Base-by-base conservation (phyloP, 108 stramenopile species). In the Cafeteria roenbergensis region DNA sequence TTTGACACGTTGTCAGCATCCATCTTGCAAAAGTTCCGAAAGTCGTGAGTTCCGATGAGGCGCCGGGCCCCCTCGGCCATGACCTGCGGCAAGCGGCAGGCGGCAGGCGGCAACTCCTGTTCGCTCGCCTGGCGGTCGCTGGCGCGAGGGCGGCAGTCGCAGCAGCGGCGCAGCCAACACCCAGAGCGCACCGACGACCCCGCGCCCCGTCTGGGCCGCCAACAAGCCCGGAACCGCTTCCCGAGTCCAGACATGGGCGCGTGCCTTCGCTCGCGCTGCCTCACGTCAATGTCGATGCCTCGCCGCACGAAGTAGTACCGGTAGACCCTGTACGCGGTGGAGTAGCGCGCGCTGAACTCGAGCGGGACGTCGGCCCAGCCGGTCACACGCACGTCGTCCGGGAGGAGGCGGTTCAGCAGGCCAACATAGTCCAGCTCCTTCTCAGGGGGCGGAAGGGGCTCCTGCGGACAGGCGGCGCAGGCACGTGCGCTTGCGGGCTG, bases 11-110 rank as follows among this genome's bases (percentile, higher is more conserved):
- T 69, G 28, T 20, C 32, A 31, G 63, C 86, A 75, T 97, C 88
- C 87, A 96, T 92, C 72, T 99, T 99, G 73, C 93, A 94, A 52
- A 99, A 81, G 72, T 99, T 96, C 22, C 97, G 85, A 75, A 97
- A 97, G 76, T 99, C 97, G 73, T 94, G 91, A 36, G 79, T 68
- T 28, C 97, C 97, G 27, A 90, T 80, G 70, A 99, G 71, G 31
- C 59, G 55, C 8, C 68, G 32, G 21, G 90, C 70, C 8, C 84
- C 94, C 24, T 69, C 31, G 21, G 76, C 70, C 85, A 98, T 98
- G n/a, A n/a, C n/a, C n/a, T n/a, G n/a, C n/a, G n/a, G n/a, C n/a
- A n/a, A n/a, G n/a, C n/a, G n/a, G n/a, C n/a, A n/a, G n/a, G n/a
- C n/a, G n/a, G n/a, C n/a, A n/a, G n/a, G n/a, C n/a, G n/a, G n/a